Conservation (phyloP, 2,329 filamentous ascomycete species). For the Hymenoscyphus occultus region DNA sequence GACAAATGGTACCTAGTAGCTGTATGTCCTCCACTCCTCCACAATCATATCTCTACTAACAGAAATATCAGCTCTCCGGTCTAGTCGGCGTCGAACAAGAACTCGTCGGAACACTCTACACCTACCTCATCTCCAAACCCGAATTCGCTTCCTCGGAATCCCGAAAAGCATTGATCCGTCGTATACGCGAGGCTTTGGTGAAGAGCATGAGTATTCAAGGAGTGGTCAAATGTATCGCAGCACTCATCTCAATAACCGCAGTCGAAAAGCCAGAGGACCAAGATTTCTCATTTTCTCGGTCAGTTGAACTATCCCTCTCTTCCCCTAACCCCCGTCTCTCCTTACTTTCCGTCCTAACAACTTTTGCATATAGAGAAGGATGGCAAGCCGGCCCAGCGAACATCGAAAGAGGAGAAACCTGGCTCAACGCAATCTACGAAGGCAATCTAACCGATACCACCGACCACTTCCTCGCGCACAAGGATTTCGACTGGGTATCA, state of each 20-base stretch:
- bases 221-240: constrained; percentile 60
- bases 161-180: constrained; percentile 47
- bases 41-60: constrained; percentile 7
- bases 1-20: constrained; percentile 47
- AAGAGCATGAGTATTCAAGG: constrained; percentile 58
- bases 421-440: constrained; percentile 50
- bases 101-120: constrained; percentile 52
- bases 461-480: constrained; percentile 42
- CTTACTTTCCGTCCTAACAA: background rate
- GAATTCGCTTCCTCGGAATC: constrained; percentile 43
- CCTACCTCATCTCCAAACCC: constrained; percentile 50
- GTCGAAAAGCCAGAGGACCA: constrained; percentile 48
- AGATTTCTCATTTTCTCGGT: constrained; percentile 43
- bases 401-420: constrained; percentile 49
- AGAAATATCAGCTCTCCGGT: constrained; percentile 22
- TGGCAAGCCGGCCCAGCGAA: constrained; percentile 59
- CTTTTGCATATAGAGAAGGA: constrained; percentile 43
- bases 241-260: constrained; percentile 26
- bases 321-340: background rate
- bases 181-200: constrained; percentile 56
- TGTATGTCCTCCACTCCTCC: constrained; percentile 31
- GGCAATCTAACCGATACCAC: constrained; percentile 36
- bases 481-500: constrained; percentile 51
- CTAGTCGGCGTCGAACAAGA: constrained; percentile 49
- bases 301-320: background rate